Percentiles rank a stretch among this genome's conserved stretches.
Conservation (phyloP, 176 grass and related monocot genomes). For the Eleusine coracana region DNA sequence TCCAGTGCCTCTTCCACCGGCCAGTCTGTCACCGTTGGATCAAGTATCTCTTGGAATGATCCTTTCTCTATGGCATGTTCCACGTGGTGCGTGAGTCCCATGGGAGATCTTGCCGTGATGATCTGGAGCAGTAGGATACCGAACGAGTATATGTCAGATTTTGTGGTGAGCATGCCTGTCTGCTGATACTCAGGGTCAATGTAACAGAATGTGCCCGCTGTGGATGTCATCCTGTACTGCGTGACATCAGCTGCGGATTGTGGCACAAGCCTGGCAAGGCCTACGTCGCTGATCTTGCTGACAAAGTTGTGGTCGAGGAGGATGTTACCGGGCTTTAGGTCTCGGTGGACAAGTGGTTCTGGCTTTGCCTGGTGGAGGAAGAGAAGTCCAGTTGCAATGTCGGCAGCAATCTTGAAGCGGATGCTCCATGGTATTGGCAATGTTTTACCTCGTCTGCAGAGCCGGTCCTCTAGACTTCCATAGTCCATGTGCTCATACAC, state of each 20-base stretch:
- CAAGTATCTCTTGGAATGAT: slow-evolving; percentile 69
- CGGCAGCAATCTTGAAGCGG: slow-evolving; percentile 78
- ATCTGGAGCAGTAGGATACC: slow-evolving; percentile 90
- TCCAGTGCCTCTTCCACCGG: slow-evolving; percentile 67
- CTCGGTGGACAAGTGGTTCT: slow-evolving; percentile 85
- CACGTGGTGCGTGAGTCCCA: slow-evolving; percentile 80
- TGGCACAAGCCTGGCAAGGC: slow-evolving; percentile 83
- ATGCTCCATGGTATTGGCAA: slow-evolving; percentile 68
- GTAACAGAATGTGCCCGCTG: slow-evolving; percentile 88
- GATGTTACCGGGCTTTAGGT: slow-evolving; percentile 96
- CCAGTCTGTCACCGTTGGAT: slow-evolving; percentile 68
- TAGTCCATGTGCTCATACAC: slow-evolving; percentile 97
- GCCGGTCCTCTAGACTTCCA: slow-evolving; percentile 81
- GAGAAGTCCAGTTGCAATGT: slow-evolving; percentile 79
- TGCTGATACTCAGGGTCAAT: slow-evolving; percentile 97
- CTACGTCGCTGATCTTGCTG: slow-evolving; percentile 91
- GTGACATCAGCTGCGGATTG: slow-evolving; percentile 63
- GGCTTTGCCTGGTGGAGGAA: slow-evolving; percentile 92
- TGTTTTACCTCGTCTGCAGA: slow-evolving; percentile 66
- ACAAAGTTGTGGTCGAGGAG: slow-evolving; percentile 87
- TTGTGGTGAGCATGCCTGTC: slow-evolving; percentile 84
- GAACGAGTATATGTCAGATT: slow-evolving; percentile 84
- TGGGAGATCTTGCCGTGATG: slow-evolving; percentile 77
- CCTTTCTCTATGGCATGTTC: slow-evolving; percentile 67
- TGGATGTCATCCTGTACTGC: slow-evolving; percentile 85